Evolutionary conservation across 441 rosid genomes (phyloP), one percentile per base, ranked within the genome.

Genomic region (Populus tomentosa): DNA sequence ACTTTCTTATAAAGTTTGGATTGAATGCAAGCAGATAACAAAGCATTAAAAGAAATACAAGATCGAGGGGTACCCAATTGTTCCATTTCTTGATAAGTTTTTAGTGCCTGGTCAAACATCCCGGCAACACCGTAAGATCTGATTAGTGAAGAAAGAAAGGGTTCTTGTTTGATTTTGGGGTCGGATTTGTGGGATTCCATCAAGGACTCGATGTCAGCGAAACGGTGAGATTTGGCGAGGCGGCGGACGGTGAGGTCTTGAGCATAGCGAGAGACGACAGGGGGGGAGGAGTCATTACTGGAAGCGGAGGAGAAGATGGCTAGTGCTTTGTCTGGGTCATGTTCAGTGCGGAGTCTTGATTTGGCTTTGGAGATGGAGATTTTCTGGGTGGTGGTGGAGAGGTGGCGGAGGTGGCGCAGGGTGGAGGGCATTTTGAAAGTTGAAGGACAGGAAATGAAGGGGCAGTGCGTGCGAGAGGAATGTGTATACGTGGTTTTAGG

Each of bases 291-390:
- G 67, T 78, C 74, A 76, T 75, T 81, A 56, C 80, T 74, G 75
- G 88, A 86, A 84, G 84, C 84, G 42, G 86, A 88, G 74, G 91
- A 78, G 83, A 86, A 89, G 84, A 92, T 88, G 76, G 82, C 84
- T 3, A 92, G 83, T 23, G 94, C 92, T 85, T 90, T 92, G 83
- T 90, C 95, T 0, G 95, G 94, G 78, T 92, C 95, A 84, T 80
- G 85, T 10, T 83, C 88, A 42, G 84, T 77, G 9, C 89, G 85
- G 78, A 92, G 95, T 75, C 70, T 84, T 75, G 83, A 66, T 74
- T 90, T 90, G 72, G 94, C 92, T 73, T 84, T 67, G 71, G 95
- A 88, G 24, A 85, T 82, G 36, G 88, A 72, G 67, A 73, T 75
- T 11, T 42, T 73, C 83, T 83, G 35, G 86, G 81, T 82, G 77